A percentile compares a stretch with the other conserved stretches of the same genome.
phyloP scores from a whole-genome alignment of 2,329 filamentous ascomycete genomes.

The Fusarium burgessii region DNA sequence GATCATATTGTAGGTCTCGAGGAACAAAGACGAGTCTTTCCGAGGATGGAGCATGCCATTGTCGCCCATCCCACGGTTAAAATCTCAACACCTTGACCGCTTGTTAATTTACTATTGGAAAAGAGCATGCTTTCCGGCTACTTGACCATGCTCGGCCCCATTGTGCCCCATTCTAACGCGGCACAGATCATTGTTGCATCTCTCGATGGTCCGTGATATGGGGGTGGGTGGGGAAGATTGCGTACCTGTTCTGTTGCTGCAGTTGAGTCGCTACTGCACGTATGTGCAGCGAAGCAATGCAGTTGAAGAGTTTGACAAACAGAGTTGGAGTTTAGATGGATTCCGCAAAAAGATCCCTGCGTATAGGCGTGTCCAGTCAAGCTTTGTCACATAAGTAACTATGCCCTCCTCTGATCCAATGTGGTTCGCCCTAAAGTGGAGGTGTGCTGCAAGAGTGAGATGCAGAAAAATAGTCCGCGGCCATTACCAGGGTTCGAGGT shows the following conservation, averaged over 20 bases:
- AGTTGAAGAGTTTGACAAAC: constrained; percentile 21
- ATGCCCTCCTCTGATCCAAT: constrained; percentile 10
- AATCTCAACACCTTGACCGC: constrained; percentile 40
- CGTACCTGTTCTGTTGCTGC: not conserved
- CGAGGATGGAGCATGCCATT: constrained; percentile 9
- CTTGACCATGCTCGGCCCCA: constrained; percentile 32
- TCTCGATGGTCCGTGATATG: constrained; percentile 42
- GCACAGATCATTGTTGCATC: constrained; percentile 44
- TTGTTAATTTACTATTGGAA: constrained; percentile 33
- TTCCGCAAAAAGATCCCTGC: constrained; percentile 24
- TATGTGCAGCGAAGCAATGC: constrained; percentile 9
- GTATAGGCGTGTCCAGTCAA: constrained; percentile 12
- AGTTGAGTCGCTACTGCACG: not conserved
- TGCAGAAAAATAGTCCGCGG: constrained; percentile 31
- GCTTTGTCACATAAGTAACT: constrained; percentile 9
- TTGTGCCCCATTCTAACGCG: constrained; percentile 33
- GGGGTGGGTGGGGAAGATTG: constrained; percentile 36
- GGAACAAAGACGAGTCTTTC: constrained; percentile 8
- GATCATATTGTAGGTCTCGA: not conserved
- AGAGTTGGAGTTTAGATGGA: constrained; percentile 30
- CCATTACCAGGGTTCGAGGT: constrained; percentile 13
- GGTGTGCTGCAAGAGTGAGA: constrained; percentile 39
- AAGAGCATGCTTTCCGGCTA: constrained; percentile 21
- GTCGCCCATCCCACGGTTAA: not conserved
- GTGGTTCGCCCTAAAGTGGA: constrained; percentile 10